Conservation (phyloP, 2,329 filamentous ascomycete genomes). For the Cladosporium colombiae region DNA sequence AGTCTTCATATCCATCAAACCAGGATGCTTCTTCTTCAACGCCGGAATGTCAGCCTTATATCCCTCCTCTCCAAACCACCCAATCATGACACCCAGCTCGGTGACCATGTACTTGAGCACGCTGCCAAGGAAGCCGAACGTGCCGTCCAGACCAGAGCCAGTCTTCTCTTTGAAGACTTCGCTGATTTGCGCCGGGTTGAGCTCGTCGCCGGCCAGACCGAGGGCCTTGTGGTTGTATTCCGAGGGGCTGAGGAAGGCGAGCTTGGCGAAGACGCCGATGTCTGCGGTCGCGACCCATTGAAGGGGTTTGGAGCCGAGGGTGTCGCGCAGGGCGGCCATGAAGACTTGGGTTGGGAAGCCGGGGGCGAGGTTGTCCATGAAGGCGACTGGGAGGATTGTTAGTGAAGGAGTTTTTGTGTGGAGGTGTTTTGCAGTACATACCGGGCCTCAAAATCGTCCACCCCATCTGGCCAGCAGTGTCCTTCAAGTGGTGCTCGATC, state of each 20-base stretch:
- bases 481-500: conserved; percentile 62
- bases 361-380: conserved; percentile 62
- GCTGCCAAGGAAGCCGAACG: conserved; percentile 46
- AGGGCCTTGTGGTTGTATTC: conserved; percentile 50
- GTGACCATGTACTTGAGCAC: conserved; percentile 47
- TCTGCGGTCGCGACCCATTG: conserved; percentile 50
- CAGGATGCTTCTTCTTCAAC: conserved; percentile 47
- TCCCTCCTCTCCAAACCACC: conserved; percentile 54
- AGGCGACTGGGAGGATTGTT: conserved; percentile 49
- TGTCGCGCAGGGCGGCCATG: conserved; percentile 47
- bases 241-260: conserved; percentile 49
- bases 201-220: conserved; percentile 56
- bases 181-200: conserved; percentile 51
- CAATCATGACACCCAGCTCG: conserved; percentile 36
- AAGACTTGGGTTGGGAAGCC: conserved; percentile 54
- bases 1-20: conserved; percentile 41
- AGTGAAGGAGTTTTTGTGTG: neutral
- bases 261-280: conserved; percentile 54
- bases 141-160: conserved; percentile 46
- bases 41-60: conserved; percentile 51
- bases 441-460: conserved; percentile 59
- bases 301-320: conserved; percentile 33
- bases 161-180: conserved; percentile 50
- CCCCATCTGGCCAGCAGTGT: conserved; percentile 52
- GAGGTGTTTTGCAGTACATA: neutral